phyloP scores from a whole-genome alignment of 371 early-diverging fungal genomes.

The Circinella umbellata region DNA sequence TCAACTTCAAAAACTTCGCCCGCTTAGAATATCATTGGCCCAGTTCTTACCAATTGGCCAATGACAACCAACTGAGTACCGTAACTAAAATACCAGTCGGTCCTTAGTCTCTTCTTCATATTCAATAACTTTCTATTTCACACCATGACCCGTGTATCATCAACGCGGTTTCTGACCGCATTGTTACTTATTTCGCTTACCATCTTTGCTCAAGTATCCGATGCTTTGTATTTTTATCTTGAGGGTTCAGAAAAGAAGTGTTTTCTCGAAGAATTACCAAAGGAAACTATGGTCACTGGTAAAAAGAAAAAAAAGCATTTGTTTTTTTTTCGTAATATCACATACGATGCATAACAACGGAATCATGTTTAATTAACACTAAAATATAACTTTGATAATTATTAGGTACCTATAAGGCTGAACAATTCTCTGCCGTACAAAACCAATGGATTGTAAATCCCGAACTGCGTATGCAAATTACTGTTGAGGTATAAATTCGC shows the following conservation, averaged over 20 bases:
- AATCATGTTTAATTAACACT: too few relatives aligned
- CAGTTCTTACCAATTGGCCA: neutral
- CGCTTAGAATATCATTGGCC: too few relatives aligned
- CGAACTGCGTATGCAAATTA: conserved; percentile 71
- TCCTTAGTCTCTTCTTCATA: neutral
- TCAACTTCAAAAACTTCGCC: too few relatives aligned
- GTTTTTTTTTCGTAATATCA: neutral
- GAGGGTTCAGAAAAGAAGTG: conserved; percentile 89
- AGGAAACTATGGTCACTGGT: conserved; percentile 88
- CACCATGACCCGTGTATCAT: conserved; percentile 2
- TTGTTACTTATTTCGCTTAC: conserved; percentile 6
- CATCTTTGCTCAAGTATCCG: conserved; percentile 9
- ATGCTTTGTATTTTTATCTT: conserved; percentile 88
- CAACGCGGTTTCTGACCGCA: conserved; percentile 5
- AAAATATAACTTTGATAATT: neutral
- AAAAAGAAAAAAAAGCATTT: conserved; percentile 12
- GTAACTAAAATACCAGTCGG: neutral
- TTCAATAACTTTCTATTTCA: neutral
- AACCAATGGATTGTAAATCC: conserved; percentile 74
- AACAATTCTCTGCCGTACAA: conserved; percentile 74
- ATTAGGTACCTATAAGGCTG: conserved; percentile 78
- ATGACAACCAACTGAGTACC: neutral
- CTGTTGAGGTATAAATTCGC: conserved; percentile 65
- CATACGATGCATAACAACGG: too few relatives aligned
- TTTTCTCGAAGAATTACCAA: conserved; percentile 94